A percentile compares a stretch with the other conserved stretches of the same genome.
phyloP scores from a whole-genome alignment of 2,329 filamentous ascomycete genomes.

The Colletotrichum sp. region DNA sequence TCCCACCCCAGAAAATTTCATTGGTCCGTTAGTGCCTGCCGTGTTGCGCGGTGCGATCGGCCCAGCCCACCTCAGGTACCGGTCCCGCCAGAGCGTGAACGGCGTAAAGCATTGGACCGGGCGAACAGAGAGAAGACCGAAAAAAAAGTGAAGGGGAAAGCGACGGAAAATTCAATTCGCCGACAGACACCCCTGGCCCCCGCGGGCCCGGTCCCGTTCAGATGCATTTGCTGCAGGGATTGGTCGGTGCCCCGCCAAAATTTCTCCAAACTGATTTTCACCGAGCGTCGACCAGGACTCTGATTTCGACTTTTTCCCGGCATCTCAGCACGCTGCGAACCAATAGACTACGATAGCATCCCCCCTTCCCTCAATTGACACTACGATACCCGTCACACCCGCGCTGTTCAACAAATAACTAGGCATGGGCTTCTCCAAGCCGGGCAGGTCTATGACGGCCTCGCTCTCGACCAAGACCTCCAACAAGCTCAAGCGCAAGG shows the following conservation, averaged over 20 bases:
- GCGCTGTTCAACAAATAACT: fast-evolving
- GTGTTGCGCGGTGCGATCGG: conserved; percentile 10
- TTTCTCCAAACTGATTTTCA: conserved; percentile 20
- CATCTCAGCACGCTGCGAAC: background rate
- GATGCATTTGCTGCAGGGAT: conserved; percentile 19
- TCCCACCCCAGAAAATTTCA: background rate
- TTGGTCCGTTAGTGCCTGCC: background rate
- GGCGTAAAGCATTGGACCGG: background rate
- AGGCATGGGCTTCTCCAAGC: conserved; percentile 23
- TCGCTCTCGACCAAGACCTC: conserved; percentile 53
- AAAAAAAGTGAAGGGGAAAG: background rate
- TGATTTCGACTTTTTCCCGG: background rate
- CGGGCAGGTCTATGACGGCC: conserved; percentile 26
- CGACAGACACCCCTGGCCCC: background rate
- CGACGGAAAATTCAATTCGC: conserved; percentile 19
- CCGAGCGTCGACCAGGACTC: background rate
- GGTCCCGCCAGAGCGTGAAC: background rate
- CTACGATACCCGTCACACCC: background rate
- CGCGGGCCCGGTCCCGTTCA: background rate
- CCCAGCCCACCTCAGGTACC: conserved; percentile 5
- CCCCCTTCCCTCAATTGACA: background rate
- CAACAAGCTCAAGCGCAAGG: conserved; percentile 82
- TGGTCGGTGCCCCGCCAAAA: conserved; percentile 24
- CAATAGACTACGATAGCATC: background rate
- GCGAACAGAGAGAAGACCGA: background rate